Percentiles rank a stretch among this genome's conserved stretches.
These are phyloP conservation scores for Physocladia obscura DNA, from an alignment of 192 early-diverging fungal genomes.

Conservation along the genomic window DNA sequence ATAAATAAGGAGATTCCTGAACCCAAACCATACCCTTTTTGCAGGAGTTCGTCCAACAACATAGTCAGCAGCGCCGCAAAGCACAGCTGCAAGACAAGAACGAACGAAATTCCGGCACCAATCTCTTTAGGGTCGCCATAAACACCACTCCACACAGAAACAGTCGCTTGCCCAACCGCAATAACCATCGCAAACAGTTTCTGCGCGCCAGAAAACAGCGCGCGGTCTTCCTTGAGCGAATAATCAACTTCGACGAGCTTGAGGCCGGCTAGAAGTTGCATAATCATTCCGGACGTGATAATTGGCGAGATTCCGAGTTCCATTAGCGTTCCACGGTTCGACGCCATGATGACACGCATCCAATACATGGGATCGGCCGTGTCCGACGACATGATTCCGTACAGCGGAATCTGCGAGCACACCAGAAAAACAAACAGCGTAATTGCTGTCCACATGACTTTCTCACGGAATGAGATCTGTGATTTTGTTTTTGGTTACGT, in stretches of 20 bases:
- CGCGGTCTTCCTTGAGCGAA: slow-evolving; percentile 96
- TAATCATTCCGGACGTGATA: slow-evolving; percentile 99
- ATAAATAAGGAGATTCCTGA: slow-evolving; percentile 99
- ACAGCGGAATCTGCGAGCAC: slow-evolving; percentile 98
- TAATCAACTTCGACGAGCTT: slow-evolving; percentile 99
- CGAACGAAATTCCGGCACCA: slow-evolving; percentile 92
- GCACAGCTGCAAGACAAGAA: slow-evolving; percentile 95
- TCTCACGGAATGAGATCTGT: slow-evolving; percentile 95
- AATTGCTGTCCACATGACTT: slow-evolving; percentile 99
- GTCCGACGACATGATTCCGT: slow-evolving; percentile 99
- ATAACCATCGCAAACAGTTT: slow-evolving; percentile 99
- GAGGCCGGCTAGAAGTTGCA: slow-evolving; percentile 98
- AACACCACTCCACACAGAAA: slow-evolving; percentile 96
- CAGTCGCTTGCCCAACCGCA: slow-evolving; percentile 96
- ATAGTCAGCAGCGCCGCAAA: slow-evolving; percentile 97
- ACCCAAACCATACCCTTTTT: slow-evolving; percentile 99
- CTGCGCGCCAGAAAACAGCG: slow-evolving; percentile 98
- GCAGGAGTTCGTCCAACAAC: slow-evolving; percentile 97
- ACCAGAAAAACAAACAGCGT: slow-evolving; percentile 99
- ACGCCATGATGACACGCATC: slow-evolving; percentile 99
- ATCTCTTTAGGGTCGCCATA: slow-evolving; percentile 96
- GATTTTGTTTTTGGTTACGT: background rate
- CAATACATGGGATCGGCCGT: slow-evolving; percentile 99
- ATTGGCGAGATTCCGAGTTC: slow-evolving; percentile 99
- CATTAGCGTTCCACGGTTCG: slow-evolving; percentile 99